A percentile compares a stretch with the other conserved stretches of the same genome.
Evolutionary conservation across 495 filamentous ascomycete genomes (phyloP).

Genomic region (Pseudoneurospora amorphoporcata): DNA sequence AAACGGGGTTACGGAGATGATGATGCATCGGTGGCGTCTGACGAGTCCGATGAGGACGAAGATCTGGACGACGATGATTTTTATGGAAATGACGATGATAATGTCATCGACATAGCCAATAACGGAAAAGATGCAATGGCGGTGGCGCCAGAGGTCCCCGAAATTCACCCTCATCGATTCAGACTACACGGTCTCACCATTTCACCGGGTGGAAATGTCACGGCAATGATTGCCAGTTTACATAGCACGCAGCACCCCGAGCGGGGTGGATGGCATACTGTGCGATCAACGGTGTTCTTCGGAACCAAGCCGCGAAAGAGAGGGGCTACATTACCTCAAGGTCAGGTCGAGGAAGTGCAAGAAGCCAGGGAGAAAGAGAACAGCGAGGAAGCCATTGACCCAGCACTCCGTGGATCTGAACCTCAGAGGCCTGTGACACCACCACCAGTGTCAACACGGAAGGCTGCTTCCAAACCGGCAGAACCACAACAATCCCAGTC

Average conservation of each 20-base stretch:
- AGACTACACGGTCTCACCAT: slow-evolving; percentile 35
- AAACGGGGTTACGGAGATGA: slow-evolving; percentile 12
- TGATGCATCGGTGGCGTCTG: slow-evolving; percentile 16
- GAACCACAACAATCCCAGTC: not conserved
- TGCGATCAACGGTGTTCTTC: slow-evolving; percentile 30
- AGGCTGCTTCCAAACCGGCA: not conserved
- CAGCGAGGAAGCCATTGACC: not conserved
- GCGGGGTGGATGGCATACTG: slow-evolving; percentile 32
- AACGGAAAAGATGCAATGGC: slow-evolving; percentile 8
- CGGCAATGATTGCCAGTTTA: slow-evolving; percentile 27
- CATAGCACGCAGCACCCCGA: slow-evolving; percentile 30
- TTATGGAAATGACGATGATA: slow-evolving; percentile 9
- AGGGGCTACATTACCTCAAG: not conserved
- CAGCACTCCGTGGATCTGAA: not conserved
- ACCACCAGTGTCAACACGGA: not conserved
- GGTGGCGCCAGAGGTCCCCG: slow-evolving; percentile 19
- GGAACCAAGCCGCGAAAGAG: slow-evolving; percentile 15
- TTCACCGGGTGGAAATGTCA: slow-evolving; percentile 33
- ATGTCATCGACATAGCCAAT: slow-evolving; percentile 6
- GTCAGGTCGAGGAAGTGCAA: not conserved
- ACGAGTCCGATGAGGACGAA: slow-evolving; percentile 12
- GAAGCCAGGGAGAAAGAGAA: not conserved
- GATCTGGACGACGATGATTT: slow-evolving; percentile 8
- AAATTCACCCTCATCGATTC: slow-evolving; percentile 32
- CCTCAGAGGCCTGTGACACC: not conserved